Percentiles rank a stretch among this genome's conserved stretches.
These are phyloP conservation scores for Phytopythium oedochilum DNA, from an alignment of 352 stramenopile species.

Conservation along the genomic window DNA sequence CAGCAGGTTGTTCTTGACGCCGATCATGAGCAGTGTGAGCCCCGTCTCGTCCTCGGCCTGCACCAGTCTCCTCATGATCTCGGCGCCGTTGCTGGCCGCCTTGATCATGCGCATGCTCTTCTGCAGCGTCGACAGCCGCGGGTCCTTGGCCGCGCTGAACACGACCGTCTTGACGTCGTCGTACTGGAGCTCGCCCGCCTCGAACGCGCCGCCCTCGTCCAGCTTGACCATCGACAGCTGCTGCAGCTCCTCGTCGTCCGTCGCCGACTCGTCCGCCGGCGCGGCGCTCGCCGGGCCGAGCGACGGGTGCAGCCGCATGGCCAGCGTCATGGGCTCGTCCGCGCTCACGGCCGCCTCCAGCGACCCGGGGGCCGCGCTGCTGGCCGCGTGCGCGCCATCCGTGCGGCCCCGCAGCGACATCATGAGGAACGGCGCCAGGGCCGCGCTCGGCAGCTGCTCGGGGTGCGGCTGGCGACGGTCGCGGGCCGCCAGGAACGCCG, in stretches of 20 bases:
- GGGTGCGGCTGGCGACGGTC: conserved; percentile 7
- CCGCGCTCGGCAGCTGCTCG: not conserved
- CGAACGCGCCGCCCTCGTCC: conserved; percentile 28
- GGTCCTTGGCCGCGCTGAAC: conserved; percentile 56
- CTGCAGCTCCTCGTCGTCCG: conserved; percentile 74
- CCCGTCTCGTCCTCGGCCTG: conserved; percentile 71
- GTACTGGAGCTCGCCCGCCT: conserved; percentile 43
- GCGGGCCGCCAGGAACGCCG: not conserved
- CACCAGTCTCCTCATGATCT: conserved; percentile 48
- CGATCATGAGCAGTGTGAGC: conserved; percentile 81
- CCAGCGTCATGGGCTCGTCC: conserved; percentile 30
- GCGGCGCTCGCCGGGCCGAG: conserved; percentile 15
- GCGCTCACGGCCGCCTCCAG: conserved; percentile 19
- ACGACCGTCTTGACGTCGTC: conserved; percentile 54
- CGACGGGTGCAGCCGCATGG: conserved; percentile 1
- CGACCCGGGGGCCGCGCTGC: conserved; percentile 10
- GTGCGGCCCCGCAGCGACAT: conserved; percentile 15
- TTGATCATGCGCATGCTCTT: conserved; percentile 60
- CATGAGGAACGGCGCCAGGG: conserved; percentile 34
- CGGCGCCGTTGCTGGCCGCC: conserved; percentile 34
- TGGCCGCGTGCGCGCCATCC: conserved; percentile 4
- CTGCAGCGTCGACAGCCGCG: conserved; percentile 40
- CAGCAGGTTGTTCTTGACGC: conserved; percentile 57
- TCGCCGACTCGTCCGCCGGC: conserved; percentile 68
- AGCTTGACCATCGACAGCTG: conserved; percentile 55